phyloP scores from a whole-genome alignment of 345 rosid genomes.

The Ceriops tagal region DNA sequence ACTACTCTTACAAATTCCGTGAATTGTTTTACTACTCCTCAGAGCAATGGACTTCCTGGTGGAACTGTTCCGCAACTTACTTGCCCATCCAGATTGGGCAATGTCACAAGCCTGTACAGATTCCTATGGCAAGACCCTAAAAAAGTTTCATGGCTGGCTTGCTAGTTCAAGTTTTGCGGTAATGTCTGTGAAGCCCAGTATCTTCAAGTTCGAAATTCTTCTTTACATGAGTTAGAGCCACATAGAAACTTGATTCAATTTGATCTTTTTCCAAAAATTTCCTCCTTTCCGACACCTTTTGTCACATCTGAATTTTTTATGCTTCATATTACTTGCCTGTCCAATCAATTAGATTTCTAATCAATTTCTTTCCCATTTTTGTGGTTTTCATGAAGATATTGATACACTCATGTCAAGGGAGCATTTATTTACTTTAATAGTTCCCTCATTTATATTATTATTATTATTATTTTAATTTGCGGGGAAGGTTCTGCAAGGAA shows the following conservation, averaged over 20 bases:
- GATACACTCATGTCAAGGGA: neutral
- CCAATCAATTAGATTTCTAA: no score
- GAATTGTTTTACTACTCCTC: slow-evolving; percentile 17
- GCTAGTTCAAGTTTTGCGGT: slow-evolving; percentile 90
- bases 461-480: neutral
- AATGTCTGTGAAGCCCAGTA: slow-evolving; percentile 20
- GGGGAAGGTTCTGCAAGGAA: neutral
- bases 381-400: neutral
- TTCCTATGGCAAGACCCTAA: slow-evolving; percentile 80
- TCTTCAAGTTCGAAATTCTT: neutral
- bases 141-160: slow-evolving; percentile 92
- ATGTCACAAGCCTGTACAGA: slow-evolving; percentile 87
- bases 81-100: slow-evolving; percentile 78
- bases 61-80: slow-evolving; percentile 82
- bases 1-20: neutral
- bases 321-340: no score
- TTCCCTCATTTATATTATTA: neutral
- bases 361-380: neutral
- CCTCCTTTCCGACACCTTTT: no score
- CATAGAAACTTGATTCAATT: neutral
- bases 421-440: no score
- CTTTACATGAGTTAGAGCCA: neutral
- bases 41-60: slow-evolving; percentile 97
- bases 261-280: no score
- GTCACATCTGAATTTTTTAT: no score